phyloP scores from a whole-genome alignment of 345 rosid species.

The Murraya koenigii region DNA sequence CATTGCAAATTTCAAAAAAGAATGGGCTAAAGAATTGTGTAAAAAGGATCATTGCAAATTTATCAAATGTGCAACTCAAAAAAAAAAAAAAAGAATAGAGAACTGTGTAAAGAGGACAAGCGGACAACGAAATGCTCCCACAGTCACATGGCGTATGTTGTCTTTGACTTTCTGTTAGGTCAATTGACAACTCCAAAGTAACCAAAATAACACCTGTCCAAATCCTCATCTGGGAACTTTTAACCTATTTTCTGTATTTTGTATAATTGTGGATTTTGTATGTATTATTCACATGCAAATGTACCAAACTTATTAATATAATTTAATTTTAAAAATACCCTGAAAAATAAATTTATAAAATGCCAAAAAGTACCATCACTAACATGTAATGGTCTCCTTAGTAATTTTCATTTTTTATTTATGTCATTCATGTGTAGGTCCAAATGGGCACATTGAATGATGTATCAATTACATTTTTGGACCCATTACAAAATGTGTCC shows the following conservation, averaged over 20 bases:
- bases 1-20: no score
- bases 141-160: not conserved
- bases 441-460: not conserved
- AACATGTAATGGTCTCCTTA: not conserved
- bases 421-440: not conserved
- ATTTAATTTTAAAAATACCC: not conserved
- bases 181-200: not conserved
- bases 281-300: conserved; percentile 23
- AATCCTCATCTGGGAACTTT: not conserved
- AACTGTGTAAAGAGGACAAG: not conserved
- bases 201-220: not conserved
- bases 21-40: no score
- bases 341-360: not conserved
- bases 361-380: not conserved
- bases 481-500: not conserved
- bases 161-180: conserved; percentile 10
- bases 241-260: not conserved
- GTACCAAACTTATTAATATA: conserved; percentile 1
- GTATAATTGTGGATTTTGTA: not conserved
- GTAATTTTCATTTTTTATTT: not conserved
- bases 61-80: no score
- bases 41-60: no score
- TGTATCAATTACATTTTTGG: not conserved
- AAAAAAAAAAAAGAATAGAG: not conserved
- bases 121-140: not conserved